phyloP scores from a whole-genome alignment of 805 yeast genomes.

The Diddensiella caesifluorescens region DNA sequence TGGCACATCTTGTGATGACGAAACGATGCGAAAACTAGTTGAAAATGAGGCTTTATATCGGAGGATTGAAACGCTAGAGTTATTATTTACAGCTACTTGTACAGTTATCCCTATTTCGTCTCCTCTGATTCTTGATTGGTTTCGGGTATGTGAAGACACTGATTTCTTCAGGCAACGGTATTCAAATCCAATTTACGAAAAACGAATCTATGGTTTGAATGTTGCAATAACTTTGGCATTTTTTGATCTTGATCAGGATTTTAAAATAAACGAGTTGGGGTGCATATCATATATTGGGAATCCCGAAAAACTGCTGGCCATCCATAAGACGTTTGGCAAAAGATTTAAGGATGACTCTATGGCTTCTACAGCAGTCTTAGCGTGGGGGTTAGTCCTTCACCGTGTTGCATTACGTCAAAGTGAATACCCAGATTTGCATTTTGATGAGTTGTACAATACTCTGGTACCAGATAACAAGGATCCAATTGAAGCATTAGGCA shows the following conservation, averaged over 20 bases:
- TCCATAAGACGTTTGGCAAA: conserved; percentile 17
- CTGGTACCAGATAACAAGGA: too few relatives aligned
- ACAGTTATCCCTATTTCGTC: conserved; percentile 11
- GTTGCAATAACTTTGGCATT: conserved; percentile 22
- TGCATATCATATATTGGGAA: conserved; percentile 18
- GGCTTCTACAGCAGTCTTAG: conserved; percentile 21
- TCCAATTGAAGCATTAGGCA: too few relatives aligned
- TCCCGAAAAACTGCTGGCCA: conserved; percentile 18
- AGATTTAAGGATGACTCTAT: conserved; percentile 5
- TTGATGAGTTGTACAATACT: too few relatives aligned
- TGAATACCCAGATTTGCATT: too few relatives aligned
- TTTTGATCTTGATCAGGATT: conserved; percentile 27
- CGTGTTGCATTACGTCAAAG: conserved; percentile 23
- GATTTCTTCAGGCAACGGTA: conserved; percentile 11
- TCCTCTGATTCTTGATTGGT: conserved; percentile 10
- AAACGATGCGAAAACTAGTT: background rate
- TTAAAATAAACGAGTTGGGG: conserved; percentile 12
- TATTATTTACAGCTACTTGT: conserved; percentile 9
- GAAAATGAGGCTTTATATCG: conserved; percentile 1
- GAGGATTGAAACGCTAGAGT: conserved; percentile 10
- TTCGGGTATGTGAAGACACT: conserved; percentile 8
- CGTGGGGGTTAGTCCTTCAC: conserved; percentile 29
- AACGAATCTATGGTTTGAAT: conserved; percentile 8
- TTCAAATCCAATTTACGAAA: background rate
- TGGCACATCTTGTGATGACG: conserved; percentile 2